Base-by-base conservation (phyloP, 768 basidiomycete genomes). In the Boletus tylopilopsis region DNA sequence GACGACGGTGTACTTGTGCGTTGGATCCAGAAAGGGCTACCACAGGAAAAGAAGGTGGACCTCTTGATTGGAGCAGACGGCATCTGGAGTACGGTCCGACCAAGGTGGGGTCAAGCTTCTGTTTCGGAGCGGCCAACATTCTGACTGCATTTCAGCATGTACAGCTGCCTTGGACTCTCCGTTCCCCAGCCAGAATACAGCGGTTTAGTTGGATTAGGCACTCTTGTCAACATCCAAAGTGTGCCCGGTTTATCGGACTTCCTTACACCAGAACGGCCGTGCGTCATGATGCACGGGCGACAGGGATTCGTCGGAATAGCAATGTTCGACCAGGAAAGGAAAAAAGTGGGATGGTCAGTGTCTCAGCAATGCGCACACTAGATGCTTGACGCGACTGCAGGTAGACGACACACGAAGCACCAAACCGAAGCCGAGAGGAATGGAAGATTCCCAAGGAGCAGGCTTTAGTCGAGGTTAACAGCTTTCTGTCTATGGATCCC, bases 31-130 rank as follows among this genome's bases (percentile, higher is more conserved):
- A 40, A 49, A 7, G 64, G 55, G 33, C 23, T 40, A 16, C 8
- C 13, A 12, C 47, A 64, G 34, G 52, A 64, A 45, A 62, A 49
- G 51, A 62, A 58, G 51, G 65, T 48, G n/a, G 67, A 68, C 47
- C 62, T 67, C 15, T 43, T 67, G 35, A 51, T 66, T 18, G 66
- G 65, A 32, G 66, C 65, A 29, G 66, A 68, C 23, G 62, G 64
- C 5, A 64, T 68, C 16, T 68, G 66, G 67, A 64, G 66, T 24
- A 53, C 41, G 9, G 64, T 61, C 16, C 58, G 62, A 33, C 39
- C 58, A 23, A 64, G 53, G 65, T 62, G 48, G 49, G 13, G 18
- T 23, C 23, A 7, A 22, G 6, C 15, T 29, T 12, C 8, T 41
- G 24, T 22, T 36, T 29, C 10, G 5, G 15, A 8, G 15, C 29